A percentile compares a stretch with the other conserved stretches of the same genome.
Evolutionary conservation across 345 rosid species (phyloP).

Genomic region (Dovyalis caffra): DNA sequence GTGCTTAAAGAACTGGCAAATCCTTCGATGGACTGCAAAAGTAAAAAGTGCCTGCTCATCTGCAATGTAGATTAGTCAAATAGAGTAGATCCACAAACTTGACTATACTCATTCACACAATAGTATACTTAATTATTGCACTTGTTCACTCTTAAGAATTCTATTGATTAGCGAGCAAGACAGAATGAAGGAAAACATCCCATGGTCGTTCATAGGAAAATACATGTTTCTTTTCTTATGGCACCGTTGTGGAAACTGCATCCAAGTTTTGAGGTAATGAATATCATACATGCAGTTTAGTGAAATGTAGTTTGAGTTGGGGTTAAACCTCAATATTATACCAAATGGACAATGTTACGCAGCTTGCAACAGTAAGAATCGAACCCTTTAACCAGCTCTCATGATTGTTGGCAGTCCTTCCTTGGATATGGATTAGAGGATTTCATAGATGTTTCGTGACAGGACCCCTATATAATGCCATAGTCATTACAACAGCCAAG

Average conservation of each 20-base stretch:
- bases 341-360: constrained; percentile 60
- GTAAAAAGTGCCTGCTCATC: not conserved
- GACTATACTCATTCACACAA: too few relatives aligned
- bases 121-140: too few relatives aligned
- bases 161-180: not conserved
- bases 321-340: constrained; percentile 63
- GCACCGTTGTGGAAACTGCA: too few relatives aligned
- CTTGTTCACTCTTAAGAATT: not conserved
- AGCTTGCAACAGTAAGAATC: constrained; percentile 52
- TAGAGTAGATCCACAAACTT: too few relatives aligned
- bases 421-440: constrained; percentile 41
- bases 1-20: not conserved
- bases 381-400: constrained; percentile 66
- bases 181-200: not conserved
- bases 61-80: not conserved
- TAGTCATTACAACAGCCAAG: constrained; percentile 48
- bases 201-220: not conserved
- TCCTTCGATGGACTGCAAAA: not conserved
- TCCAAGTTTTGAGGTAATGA: too few relatives aligned
- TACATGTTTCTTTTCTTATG: too few relatives aligned
- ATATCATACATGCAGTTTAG: not conserved
- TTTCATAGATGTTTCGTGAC: constrained; percentile 32
- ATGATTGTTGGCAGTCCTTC: constrained; percentile 20
- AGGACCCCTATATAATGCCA: constrained; percentile 63
- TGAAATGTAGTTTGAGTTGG: not conserved